Evolutionary conservation across 1,284 basidiomycete genomes (phyloP), one percentile per base, ranked within the genome.

Genomic region (Cryptococcus deneoformans): DNA sequence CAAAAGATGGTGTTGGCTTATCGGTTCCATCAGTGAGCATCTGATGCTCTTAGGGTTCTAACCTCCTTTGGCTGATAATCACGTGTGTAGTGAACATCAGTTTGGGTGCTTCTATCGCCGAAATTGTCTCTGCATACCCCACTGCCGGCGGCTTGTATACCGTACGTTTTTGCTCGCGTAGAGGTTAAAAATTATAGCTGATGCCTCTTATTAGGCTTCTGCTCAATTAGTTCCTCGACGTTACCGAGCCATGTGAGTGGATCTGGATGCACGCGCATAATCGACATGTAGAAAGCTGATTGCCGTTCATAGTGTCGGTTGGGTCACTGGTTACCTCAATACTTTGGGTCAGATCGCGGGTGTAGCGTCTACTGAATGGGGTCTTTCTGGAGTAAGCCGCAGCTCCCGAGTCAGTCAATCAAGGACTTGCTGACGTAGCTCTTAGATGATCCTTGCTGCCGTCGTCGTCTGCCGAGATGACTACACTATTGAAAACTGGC

Each of bases 291-390:
- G 14, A 29, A 29, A 48, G 16, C 34, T 14, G 46, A 48, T 39
- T 39, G 34, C 20, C 46, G 10, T 24, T 29, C 16, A n/a, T 51
- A 67, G 71, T 47, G 75, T 79, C 46, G 80, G 80, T 34, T 82
- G 79, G 74, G 77, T 90, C 14, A 88, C 88, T 47, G 90, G 90
- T 54, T 92, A 72, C 89, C 82, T 95, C 52, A 95, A 94, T 73
- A 85, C 92, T 47, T 85, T 94, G 10, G 91, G 90, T 80, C 67
- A 66, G 75, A 75, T 66, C n/a, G 68, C 63, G 34, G 59, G 64
- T 54, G 68, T 72, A 56, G 61, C 67, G 34, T 69, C 63, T 24
- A 92, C 90, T 2, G 92, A 94, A 75, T 95, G 89, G 69, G 92
- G 92, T 56, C 81, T 96, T 6, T 57, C 58, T 16, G 62, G 61